Evolutionary conservation across 768 basidiomycete genomes (phyloP), one percentile per base, ranked within the genome.

Genomic region (Termitomyces sp.): DNA sequence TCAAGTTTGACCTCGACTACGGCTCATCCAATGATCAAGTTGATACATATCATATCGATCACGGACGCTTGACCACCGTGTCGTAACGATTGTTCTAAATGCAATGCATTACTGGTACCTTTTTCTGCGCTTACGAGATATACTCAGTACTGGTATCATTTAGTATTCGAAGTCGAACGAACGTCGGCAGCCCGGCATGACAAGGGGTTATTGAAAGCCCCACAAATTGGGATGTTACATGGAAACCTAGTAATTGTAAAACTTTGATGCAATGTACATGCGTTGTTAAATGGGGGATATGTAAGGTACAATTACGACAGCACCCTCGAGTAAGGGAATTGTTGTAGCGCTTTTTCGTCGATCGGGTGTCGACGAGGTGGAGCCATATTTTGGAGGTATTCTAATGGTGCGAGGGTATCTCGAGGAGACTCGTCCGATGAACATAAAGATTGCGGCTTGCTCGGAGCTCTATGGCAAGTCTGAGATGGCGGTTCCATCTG

Each of bases 361-460:
- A 86, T 73, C 1, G 87, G 86, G 60, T 89, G 83, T 50, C 88
- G 80, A 63, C 83, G 81, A 42, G 78, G 79, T 29, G 83, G 84
- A 15, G 85, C 77, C 36, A 81, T 75, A 42, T 79, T 80, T 65
- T 87, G 79, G 41, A 88, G 77, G 66, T 87, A 89, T n/a, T 81
- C 75, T 7, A 89, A 74, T 22, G 88, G 88, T 15, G 86, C 86
- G 25, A 89, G 80, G 44, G 63, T 61, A 46, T 71, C 68, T 13
- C 54, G 54, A 29, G 64, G 63, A 18, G 53, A 66, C 23, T 71
- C 68, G 49, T 71, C 68, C 20, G 70, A 68, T 22, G 70, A 68
- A 3, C 70, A 69, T 18, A 60, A 54, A 31, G 71, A 66, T 32
- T 66, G 68, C 6, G 66, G 64, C 20, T 65, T 63, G n/a, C 64